Conservation (phyloP, 345 rosid species). For the Fremontodendron californicum region DNA sequence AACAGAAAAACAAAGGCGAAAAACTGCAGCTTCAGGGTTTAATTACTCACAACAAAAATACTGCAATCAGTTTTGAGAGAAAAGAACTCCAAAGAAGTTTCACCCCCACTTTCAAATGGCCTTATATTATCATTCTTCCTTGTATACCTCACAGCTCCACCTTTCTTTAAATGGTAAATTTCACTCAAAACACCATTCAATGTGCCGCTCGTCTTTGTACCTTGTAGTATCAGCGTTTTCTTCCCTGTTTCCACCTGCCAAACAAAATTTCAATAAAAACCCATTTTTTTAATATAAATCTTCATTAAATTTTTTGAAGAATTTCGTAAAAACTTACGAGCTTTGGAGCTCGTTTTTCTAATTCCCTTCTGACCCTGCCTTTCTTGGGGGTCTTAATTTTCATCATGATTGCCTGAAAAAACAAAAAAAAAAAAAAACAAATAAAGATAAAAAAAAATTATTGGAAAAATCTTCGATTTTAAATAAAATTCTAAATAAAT, state of each 20-base stretch:
- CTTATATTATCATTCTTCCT: conserved; percentile 89
- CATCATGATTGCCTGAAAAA: conserved; percentile 39
- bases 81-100: conserved; percentile 86
- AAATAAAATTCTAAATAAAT: background rate
- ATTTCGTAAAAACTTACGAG: conserved; percentile 32
- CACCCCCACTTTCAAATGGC: conserved; percentile 94
- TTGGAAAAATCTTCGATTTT: background rate
- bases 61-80: conserved; percentile 92
- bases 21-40: background rate
- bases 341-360: conserved; percentile 83
- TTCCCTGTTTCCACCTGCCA: conserved; percentile 82
- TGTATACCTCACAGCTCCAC: conserved; percentile 61
- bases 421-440: background rate
- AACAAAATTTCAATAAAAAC: background rate
- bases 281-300: background rate
- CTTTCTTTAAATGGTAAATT: conserved; percentile 70
- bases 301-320: background rate
- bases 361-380: conserved; percentile 50
- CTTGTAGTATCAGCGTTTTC: conserved; percentile 90
- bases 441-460: background rate
- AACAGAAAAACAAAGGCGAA: background rate
- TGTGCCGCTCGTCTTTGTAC: conserved; percentile 76
- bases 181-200: conserved; percentile 65
- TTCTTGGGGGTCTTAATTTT: conserved; percentile 54
- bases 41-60: conserved; percentile 68